Conservation (phyloP, 1,284 basidiomycete genomes). For the Cerrena zonata region DNA sequence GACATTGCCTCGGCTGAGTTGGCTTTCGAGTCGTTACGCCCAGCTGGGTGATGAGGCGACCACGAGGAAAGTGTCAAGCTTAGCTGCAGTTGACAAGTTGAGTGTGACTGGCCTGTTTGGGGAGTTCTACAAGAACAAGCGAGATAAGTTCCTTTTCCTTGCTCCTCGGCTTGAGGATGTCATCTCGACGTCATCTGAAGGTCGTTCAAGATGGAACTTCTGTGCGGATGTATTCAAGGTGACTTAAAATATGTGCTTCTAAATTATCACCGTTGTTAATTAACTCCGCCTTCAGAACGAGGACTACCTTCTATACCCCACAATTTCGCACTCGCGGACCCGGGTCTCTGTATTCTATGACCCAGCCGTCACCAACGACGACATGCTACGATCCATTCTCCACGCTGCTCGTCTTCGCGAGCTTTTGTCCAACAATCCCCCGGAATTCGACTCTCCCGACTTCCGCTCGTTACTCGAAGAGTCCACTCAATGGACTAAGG, state of each 20-base stretch:
- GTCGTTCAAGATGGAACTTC: conserved; percentile 20
- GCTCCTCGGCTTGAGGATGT: conserved; percentile 24
- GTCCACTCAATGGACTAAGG: conserved; percentile 14
- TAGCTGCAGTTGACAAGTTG: conserved; percentile 19
- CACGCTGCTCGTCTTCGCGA: conserved; percentile 22
- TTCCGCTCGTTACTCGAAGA: conserved; percentile 14
- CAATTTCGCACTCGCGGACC: conserved; percentile 8
- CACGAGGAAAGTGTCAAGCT: conserved; percentile 11
- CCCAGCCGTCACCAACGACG: conserved; percentile 23
- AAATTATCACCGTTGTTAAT: not conserved
- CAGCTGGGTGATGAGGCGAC: not conserved
- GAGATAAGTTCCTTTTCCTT: conserved; percentile 19
- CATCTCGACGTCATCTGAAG: conserved; percentile 13
- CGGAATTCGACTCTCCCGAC: not conserved
- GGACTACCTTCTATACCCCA: conserved; percentile 25
- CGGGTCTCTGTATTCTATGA: conserved; percentile 22
- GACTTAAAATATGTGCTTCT: conserved; percentile 7
- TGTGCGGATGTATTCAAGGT: conserved; percentile 24
- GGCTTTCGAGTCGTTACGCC: conserved; percentile 21
- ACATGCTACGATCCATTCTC: conserved; percentile 24
- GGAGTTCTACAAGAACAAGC: conserved; percentile 26
- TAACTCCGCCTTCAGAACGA: conserved; percentile 17
- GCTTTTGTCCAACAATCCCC: not conserved
- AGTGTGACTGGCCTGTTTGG: conserved; percentile 24
- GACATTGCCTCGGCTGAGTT: conserved; percentile 23